Evolutionary conservation across 257 asterid species (phyloP).

Genomic region (Capsicum baccatum): DNA sequence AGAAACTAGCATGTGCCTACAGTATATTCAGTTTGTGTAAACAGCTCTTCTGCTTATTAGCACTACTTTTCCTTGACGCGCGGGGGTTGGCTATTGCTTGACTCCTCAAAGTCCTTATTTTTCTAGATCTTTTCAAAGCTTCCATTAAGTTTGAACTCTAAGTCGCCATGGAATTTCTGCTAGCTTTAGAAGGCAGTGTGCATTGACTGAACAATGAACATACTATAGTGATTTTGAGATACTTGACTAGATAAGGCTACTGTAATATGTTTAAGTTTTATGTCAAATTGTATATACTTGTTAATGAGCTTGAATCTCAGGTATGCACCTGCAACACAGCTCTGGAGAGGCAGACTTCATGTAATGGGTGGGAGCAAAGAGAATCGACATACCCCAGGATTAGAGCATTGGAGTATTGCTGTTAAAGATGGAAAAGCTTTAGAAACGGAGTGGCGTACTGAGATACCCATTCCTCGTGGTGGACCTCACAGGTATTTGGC

Average conservation of each 20-base stretch:
- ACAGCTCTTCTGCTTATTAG: neutral
- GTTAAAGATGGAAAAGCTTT: constrained; percentile 80
- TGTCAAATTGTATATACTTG: constrained; percentile 7
- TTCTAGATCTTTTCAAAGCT: neutral
- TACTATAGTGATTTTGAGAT: neutral
- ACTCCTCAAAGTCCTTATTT: neutral
- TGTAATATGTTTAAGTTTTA: neutral
- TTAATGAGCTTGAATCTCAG: constrained; percentile 49
- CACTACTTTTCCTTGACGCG: constrained; percentile 10
- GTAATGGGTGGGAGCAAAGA: constrained; percentile 99
- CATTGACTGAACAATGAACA: neutral
- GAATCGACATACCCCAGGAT: constrained; percentile 72
- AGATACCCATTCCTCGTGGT: constrained; percentile 91
- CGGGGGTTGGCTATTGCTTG: neutral
- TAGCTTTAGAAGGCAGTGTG: neutral
- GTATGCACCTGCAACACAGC: constrained; percentile 96
- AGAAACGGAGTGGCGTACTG: constrained; percentile 78
- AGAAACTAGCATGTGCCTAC: neutral
- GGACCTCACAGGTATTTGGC: constrained; percentile 85
- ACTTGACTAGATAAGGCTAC: neutral
- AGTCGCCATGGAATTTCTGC: neutral
- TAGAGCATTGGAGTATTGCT: constrained; percentile 93
- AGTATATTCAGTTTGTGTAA: neutral
- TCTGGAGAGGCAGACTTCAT: constrained; percentile 94
- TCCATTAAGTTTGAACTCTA: neutral